A percentile compares a stretch with the other conserved stretches of the same genome.
These are phyloP conservation scores for Leishmania martiniquensis DNA, from an alignment of 208 protist species.

Conservation along the genomic window DNA sequence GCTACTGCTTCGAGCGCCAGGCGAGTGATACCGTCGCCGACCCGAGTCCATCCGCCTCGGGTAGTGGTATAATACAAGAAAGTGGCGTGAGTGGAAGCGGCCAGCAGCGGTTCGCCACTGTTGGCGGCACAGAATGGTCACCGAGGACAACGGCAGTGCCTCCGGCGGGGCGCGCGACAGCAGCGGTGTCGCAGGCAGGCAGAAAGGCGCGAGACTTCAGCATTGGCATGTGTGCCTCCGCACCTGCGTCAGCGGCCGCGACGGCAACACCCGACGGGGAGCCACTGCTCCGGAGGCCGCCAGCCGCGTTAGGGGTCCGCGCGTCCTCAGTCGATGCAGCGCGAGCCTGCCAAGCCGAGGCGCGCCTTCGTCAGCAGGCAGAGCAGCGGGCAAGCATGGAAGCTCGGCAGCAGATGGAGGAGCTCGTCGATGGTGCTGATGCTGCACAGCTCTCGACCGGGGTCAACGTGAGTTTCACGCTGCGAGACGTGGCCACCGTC, in stretches of 20 bases:
- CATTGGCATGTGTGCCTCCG: constrained; percentile 1
- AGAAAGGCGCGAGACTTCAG: constrained; percentile 5
- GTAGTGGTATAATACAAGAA: neutral
- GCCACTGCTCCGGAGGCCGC: neutral
- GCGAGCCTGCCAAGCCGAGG: constrained; percentile 9
- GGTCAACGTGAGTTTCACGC: constrained; percentile 68
- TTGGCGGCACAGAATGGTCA: neutral
- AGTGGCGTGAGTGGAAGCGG: neutral
- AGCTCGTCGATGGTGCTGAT: constrained; percentile 18
- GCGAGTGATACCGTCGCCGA: neutral
- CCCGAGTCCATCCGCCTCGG: neutral
- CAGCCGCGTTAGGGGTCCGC: neutral
- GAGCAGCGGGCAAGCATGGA: constrained; percentile 1
- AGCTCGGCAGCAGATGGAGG: constrained; percentile 30
- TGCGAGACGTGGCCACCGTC: constrained; percentile 65
- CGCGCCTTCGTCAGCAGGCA: constrained; percentile 8
- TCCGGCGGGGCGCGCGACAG: neutral
- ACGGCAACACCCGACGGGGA: neutral
- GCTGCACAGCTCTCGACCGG: constrained; percentile 32
- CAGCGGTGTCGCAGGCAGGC: neutral
- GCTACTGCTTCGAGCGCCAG: constrained; percentile 34
- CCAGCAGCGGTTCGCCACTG: neutral
- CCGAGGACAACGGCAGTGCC: neutral
- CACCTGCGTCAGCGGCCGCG: neutral
- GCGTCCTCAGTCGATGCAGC: neutral